A percentile compares a stretch with the other conserved stretches of the same genome.
phyloP scores from a whole-genome alignment of 148 eudicot genomes.

The Limonium bicolor region DNA sequence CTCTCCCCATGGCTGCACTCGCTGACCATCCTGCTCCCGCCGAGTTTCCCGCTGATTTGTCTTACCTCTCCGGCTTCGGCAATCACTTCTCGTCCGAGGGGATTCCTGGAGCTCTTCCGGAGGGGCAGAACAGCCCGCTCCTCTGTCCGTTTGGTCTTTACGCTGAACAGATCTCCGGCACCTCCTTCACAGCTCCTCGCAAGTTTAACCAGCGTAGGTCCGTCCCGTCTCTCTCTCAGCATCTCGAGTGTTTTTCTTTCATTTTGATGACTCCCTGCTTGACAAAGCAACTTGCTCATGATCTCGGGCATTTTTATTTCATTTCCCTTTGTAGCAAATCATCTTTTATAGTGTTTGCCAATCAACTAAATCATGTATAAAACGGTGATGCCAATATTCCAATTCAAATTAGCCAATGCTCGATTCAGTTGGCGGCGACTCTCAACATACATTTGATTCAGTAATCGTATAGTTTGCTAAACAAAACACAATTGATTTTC shows the following conservation, averaged over 20 bases:
- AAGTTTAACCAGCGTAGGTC: slow-evolving; percentile 73
- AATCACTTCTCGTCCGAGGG: slow-evolving; percentile 88
- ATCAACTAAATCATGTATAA: too few species aligned
- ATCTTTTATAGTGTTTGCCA: too few species aligned
- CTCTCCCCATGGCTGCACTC: too few species aligned
- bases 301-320: not conserved
- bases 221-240: not conserved
- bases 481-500: too few species aligned
- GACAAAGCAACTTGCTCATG: not conserved
- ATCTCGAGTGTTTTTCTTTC: not conserved
- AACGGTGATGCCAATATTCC: too few species aligned
- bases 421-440: too few species aligned
- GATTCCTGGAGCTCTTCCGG: slow-evolving; percentile 67
- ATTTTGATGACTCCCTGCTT: not conserved
- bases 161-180: slow-evolving; percentile 95
- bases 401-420: too few species aligned
- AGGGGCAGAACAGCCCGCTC: slow-evolving; percentile 74
- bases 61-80: slow-evolving; percentile 66
- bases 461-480: too few species aligned
- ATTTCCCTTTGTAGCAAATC: too few species aligned
- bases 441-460: too few species aligned
- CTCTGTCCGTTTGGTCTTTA: slow-evolving; percentile 79
- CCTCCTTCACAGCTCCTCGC: slow-evolving; percentile 91
- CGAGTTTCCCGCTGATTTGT: slow-evolving; percentile 22
- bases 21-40: too few species aligned